Percentiles rank a stretch among this genome's conserved stretches.
These are phyloP conservation scores for Penicilliopsis zonata DNA, from an alignment of 495 filamentous ascomycete genomes.

Conservation along the genomic window DNA sequence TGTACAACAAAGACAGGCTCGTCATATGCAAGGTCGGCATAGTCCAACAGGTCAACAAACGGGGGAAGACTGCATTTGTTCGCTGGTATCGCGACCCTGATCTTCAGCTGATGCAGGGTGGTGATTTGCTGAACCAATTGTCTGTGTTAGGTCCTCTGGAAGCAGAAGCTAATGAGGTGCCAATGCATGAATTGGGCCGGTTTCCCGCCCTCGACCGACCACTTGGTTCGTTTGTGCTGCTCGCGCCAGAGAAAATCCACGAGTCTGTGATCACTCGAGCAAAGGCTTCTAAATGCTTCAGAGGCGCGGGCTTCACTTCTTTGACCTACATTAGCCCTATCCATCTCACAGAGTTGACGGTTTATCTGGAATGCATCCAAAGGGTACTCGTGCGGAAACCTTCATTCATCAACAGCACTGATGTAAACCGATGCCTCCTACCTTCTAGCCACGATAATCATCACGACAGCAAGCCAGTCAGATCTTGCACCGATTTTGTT, in stretches of 20 bases:
- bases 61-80: conserved; percentile 40
- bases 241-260: conserved; percentile 21
- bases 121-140: conserved; percentile 14
- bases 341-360: conserved; percentile 3
- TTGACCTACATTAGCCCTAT: conserved; percentile 5
- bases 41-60: conserved; percentile 44
- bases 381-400: conserved; percentile 5
- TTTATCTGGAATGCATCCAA: conserved; percentile 9
- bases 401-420: conserved; percentile 13
- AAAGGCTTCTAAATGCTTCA: not conserved
- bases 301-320: conserved; percentile 3
- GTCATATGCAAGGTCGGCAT: conserved; percentile 38
- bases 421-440: conserved; percentile 6
- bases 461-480: conserved; percentile 1
- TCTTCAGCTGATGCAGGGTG: conserved; percentile 24
- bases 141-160: conserved; percentile 29
- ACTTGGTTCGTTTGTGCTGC: conserved; percentile 37
- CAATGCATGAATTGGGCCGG: conserved; percentile 43
- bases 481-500: conserved; percentile 30
- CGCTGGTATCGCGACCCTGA: conserved; percentile 38
- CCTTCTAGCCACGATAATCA: conserved; percentile 9
- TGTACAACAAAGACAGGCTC: too few relatives aligned
- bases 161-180: conserved; percentile 34
- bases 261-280: conserved; percentile 4
- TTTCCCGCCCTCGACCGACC: conserved; percentile 28